Conservation (phyloP, 202 grass and related monocot genomes). For the Setaria viridis region DNA sequence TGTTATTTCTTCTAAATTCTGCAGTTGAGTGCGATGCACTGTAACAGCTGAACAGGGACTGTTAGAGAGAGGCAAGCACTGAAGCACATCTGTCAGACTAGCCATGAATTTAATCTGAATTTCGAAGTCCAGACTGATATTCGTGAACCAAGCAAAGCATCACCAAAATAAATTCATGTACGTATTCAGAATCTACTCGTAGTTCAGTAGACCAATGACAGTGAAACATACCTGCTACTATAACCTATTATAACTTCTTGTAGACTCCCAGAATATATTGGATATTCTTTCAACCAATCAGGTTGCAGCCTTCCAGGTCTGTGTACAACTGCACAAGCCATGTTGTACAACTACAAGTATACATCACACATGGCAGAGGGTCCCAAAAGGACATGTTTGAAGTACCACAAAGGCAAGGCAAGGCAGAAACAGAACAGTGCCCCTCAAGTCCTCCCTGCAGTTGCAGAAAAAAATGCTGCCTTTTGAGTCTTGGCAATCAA, state of each 20-base stretch:
- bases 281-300: slow-evolving; percentile 25
- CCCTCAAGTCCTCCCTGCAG: slow-evolving; percentile 49
- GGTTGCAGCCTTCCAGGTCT: slow-evolving; percentile 36
- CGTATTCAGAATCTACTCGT: neutral
- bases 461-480: slow-evolving; percentile 43
- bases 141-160: neutral
- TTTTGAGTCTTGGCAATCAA: slow-evolving; percentile 77
- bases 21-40: neutral
- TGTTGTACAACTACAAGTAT: slow-evolving; percentile 30
- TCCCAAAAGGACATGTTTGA: slow-evolving; percentile 42
- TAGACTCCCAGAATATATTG: slow-evolving; percentile 22
- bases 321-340: slow-evolving; percentile 35
- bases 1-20: neutral
- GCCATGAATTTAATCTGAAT: neutral
- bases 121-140: neutral
- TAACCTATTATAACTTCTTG: neutral
- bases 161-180: neutral
- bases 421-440: slow-evolving; percentile 22
- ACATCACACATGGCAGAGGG: slow-evolving; percentile 43
- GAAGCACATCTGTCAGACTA: neutral
- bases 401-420: slow-evolving; percentile 41
- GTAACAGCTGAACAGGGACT: slow-evolving; percentile 39
- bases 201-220: slow-evolving; percentile 10
- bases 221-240: slow-evolving; percentile 25
- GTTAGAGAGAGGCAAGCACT: slow-evolving; percentile 12